These are phyloP conservation scores for Botryotinia narcissicola DNA, from an alignment of 2,329 filamentous ascomycete species.

Conservation along the genomic window DNA sequence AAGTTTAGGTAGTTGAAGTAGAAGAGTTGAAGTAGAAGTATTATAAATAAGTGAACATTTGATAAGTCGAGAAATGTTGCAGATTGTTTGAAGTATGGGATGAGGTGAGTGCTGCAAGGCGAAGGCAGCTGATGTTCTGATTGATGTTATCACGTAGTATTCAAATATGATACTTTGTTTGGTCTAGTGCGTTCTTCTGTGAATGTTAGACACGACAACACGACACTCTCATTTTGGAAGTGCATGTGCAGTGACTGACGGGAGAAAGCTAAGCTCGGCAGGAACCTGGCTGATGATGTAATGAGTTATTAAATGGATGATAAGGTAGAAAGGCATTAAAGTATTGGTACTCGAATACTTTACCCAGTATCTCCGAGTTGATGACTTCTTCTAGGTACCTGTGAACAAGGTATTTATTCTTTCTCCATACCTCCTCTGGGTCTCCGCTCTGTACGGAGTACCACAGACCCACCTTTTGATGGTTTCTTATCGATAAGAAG, in stretches of 20 bases:
- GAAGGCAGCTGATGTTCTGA: constrained; percentile 11
- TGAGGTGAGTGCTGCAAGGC: constrained; percentile 5
- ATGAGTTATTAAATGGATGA: not conserved
- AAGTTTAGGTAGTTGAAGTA: not conserved
- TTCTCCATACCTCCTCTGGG: not conserved
- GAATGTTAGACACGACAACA: not conserved
- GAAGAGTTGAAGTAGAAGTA: not conserved
- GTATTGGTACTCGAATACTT: not conserved
- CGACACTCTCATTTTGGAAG: not conserved
- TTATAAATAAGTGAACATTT: not conserved
- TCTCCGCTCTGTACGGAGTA: not conserved
- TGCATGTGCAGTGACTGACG: not conserved
- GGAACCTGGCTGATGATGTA: not conserved
- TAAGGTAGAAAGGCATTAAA: not conserved
- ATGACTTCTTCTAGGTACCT: not conserved
- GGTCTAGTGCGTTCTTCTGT: not conserved
- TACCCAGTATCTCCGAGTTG: not conserved
- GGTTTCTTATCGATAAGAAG: constrained; percentile 4
- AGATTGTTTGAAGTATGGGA: not conserved
- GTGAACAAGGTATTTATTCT: not conserved
- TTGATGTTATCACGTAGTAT: not conserved
- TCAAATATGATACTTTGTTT: not conserved
- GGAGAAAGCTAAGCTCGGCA: not conserved
- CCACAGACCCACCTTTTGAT: not conserved
- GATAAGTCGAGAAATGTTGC: not conserved